Evolutionary conservation across 345 rosid genomes (phyloP).

Genomic region (Hibiscus trionum): DNA sequence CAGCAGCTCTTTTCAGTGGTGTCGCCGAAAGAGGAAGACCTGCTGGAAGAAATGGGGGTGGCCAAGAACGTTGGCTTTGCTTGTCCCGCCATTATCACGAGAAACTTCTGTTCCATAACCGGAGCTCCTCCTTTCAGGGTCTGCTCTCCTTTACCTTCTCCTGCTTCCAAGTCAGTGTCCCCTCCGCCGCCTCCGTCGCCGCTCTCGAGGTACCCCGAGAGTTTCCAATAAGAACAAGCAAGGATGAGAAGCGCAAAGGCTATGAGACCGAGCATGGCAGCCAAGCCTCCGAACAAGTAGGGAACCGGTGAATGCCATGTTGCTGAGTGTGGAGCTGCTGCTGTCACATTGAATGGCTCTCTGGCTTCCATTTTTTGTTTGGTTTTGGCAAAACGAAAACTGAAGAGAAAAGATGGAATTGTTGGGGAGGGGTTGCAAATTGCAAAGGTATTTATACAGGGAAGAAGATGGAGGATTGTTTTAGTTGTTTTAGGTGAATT

Average conservation of each 20-base stretch:
- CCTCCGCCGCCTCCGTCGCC: slow-evolving; percentile 20
- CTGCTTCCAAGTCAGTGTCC: slow-evolving; percentile 62
- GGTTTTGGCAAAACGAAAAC: neutral
- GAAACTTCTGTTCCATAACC: slow-evolving; percentile 56
- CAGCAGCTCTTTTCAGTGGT: slow-evolving; percentile 35
- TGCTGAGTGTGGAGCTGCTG: slow-evolving; percentile 32
- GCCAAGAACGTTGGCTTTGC: slow-evolving; percentile 68
- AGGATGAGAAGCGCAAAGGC: slow-evolving; percentile 85
- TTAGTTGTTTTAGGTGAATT: neutral
- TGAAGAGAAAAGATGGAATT: slow-evolving; percentile 5
- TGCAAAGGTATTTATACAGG: slow-evolving; percentile 9
- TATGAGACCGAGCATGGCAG: slow-evolving; percentile 87
- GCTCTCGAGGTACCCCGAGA: slow-evolving; percentile 59
- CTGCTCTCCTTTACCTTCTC: slow-evolving; percentile 28
- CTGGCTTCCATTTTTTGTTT: slow-evolving; percentile 38
- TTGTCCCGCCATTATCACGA: slow-evolving; percentile 89
- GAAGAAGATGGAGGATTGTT: neutral
- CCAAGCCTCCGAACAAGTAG: slow-evolving; percentile 83
- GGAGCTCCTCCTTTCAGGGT: slow-evolving; percentile 14
- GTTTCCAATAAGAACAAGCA: slow-evolving; percentile 91
- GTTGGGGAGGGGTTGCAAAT: neutral
- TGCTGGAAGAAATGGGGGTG: slow-evolving; percentile 41
- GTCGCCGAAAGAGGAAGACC: slow-evolving; percentile 38
- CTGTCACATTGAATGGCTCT: slow-evolving; percentile 31
- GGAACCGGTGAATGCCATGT: slow-evolving; percentile 97